phyloP scores from a whole-genome alignment of 2,329 filamentous ascomycete species.

The Diplodia seriata region DNA sequence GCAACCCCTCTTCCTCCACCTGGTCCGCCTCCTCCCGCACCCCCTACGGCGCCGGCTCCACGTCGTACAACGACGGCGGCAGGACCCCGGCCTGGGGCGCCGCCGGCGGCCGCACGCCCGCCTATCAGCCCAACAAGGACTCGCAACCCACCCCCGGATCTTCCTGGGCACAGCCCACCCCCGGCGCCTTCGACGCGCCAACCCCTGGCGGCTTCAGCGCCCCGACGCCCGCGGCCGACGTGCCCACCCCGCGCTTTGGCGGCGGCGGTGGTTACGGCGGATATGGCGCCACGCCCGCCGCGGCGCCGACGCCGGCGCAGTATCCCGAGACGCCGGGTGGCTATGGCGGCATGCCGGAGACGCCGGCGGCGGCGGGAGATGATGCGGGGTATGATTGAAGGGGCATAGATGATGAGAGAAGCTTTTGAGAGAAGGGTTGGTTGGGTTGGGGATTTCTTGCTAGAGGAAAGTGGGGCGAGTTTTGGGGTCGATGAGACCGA shows the following conservation, averaged over 20 bases:
- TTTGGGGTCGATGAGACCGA: too few relatives aligned
- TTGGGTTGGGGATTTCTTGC: too few relatives aligned
- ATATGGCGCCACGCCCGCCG: conserved; percentile 49
- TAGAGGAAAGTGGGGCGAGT: too few relatives aligned
- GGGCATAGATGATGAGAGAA: too few relatives aligned
- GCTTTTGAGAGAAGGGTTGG: too few relatives aligned
- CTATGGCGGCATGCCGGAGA: conserved; percentile 60
- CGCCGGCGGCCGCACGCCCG: conserved; percentile 42
- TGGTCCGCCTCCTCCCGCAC: conserved; percentile 49
- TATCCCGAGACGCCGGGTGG: conserved; percentile 60
- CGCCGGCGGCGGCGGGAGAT: conserved; percentile 57
- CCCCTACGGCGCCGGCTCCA: conserved; percentile 74
- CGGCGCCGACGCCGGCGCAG: conserved; percentile 66
- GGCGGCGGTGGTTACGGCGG: conserved; percentile 34
- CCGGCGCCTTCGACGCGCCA: conserved; percentile 48
- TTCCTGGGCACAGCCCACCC: conserved; percentile 42
- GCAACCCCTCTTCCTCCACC: conserved; percentile 38
- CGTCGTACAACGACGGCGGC: conserved; percentile 65
- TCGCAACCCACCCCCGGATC: conserved; percentile 41
- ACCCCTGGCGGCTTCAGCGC: conserved; percentile 49
- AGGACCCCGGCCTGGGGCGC: conserved; percentile 71
- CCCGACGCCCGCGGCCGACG: conserved; percentile 46
- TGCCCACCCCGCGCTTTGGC: conserved; percentile 37
- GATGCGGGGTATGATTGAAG: conserved; percentile 52
- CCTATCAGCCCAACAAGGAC: conserved; percentile 43